These are phyloP conservation scores for Salix exigua DNA, from an alignment of 345 rosid species.

Conservation along the genomic window DNA sequence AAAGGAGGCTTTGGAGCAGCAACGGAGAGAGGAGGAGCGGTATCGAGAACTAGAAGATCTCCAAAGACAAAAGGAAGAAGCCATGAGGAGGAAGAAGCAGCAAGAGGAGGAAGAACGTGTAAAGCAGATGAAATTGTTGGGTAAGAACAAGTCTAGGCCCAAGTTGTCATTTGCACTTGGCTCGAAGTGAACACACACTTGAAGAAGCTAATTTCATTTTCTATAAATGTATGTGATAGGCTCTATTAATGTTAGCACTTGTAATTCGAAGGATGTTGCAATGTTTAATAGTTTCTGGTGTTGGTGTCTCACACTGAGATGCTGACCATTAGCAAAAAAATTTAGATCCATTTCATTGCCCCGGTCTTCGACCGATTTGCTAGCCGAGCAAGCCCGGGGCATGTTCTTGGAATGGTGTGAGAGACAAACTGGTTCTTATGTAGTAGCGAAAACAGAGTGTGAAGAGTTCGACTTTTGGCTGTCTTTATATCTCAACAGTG, in stretches of 20 bases:
- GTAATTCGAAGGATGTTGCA: background rate
- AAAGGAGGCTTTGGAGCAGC: conserved; percentile 82
- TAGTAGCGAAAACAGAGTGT: background rate
- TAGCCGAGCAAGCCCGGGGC: too few species aligned
- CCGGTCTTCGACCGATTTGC: background rate
- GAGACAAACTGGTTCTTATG: background rate
- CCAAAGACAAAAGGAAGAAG: conserved; percentile 82
- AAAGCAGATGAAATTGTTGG: conserved; percentile 87
- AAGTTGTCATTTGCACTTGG: conserved; percentile 86
- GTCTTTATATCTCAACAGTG: too few species aligned
- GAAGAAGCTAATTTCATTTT: background rate
- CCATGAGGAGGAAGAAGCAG: conserved; percentile 72
- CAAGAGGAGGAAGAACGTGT: conserved; percentile 89
- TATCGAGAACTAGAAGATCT: conserved; percentile 75
- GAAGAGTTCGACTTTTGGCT: too few species aligned
- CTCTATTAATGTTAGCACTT: background rate
- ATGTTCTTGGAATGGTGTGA: background rate
- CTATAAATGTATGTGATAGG: background rate
- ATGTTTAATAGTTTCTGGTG: background rate
- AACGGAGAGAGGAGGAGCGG: conserved; percentile 77
- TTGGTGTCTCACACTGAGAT: background rate
- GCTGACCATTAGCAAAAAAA: background rate
- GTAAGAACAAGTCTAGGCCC: conserved; percentile 93
- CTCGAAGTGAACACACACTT: conserved; percentile 50
- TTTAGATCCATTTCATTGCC: background rate